Percentiles rank a stretch among this genome's conserved stretches.
phyloP scores from a whole-genome alignment of 2,329 filamentous ascomycete genomes.

The Colletotrichum filicis region DNA sequence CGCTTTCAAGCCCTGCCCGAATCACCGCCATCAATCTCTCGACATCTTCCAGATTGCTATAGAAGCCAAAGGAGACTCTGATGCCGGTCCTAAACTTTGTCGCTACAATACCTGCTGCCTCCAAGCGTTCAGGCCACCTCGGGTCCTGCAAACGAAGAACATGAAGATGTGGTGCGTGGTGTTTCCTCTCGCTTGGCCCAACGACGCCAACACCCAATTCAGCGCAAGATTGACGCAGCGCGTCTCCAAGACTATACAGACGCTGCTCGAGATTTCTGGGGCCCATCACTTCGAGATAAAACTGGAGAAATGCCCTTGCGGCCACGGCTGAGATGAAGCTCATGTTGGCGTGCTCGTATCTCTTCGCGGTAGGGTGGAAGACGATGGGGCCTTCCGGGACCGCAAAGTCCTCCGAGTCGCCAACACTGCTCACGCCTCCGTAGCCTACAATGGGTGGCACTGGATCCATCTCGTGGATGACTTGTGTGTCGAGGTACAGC shows the following conservation, averaged over 20 bases:
- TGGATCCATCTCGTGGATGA: slow-evolving; percentile 38
- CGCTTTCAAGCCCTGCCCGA: not conserved
- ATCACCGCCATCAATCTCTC: slow-evolving; percentile 28
- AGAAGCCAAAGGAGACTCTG: slow-evolving; percentile 43
- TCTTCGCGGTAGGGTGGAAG: slow-evolving; percentile 39
- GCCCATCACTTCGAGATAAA: slow-evolving; percentile 41
- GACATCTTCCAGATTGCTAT: slow-evolving; percentile 39
- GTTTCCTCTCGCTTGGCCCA: slow-evolving; percentile 35
- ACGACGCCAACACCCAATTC: slow-evolving; percentile 38
- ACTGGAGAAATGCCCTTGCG: slow-evolving; percentile 39
- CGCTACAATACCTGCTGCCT: slow-evolving; percentile 27
- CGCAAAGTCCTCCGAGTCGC: slow-evolving; percentile 36
- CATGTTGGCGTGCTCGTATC: slow-evolving; percentile 46
- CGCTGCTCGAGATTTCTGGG: slow-evolving; percentile 40
- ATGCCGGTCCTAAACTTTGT: slow-evolving; percentile 42
- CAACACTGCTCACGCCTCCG: slow-evolving; percentile 37
- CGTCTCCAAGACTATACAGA: slow-evolving; percentile 40
- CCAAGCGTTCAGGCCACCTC: slow-evolving; percentile 39
- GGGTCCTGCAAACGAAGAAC: slow-evolving; percentile 39
- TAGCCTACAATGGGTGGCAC: slow-evolving; percentile 43
- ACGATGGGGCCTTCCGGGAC: slow-evolving; percentile 34
- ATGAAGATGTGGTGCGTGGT: slow-evolving; percentile 44
- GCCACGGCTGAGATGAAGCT: slow-evolving; percentile 40
- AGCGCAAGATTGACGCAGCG: slow-evolving; percentile 35
- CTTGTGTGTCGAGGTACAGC: slow-evolving; percentile 41